phyloP scores from a whole-genome alignment of 2,329 filamentous ascomycete genomes.

The Tetracladium maxilliforme region DNA sequence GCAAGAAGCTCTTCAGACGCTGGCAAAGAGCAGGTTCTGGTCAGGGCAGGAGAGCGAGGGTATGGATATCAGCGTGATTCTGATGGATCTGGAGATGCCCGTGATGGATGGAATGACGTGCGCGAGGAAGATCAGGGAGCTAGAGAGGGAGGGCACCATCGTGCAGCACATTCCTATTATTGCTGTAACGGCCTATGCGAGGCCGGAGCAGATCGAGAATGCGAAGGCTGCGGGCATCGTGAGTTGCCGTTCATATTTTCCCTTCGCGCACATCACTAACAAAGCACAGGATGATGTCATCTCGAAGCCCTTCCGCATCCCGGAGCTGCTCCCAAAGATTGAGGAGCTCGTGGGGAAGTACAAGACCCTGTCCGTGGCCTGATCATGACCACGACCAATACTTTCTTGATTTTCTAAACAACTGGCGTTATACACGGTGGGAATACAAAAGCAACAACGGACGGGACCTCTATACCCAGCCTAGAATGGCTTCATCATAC shows the following conservation, averaged over 20 bases:
- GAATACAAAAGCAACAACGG: too few species aligned
- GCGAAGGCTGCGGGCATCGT: constrained; percentile 62
- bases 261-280: constrained; percentile 6
- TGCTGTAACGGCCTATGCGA: constrained; percentile 70
- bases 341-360: constrained; percentile 22
- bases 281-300: constrained; percentile 53
- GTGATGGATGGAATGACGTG: constrained; percentile 72
- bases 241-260: constrained; percentile 16
- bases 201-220: constrained; percentile 57
- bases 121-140: constrained; percentile 50
- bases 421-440: too few species aligned
- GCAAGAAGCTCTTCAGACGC: constrained; percentile 41
- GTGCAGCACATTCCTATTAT: constrained; percentile 60
- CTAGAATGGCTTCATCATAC: too few species aligned
- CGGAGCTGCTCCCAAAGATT: constrained; percentile 55
- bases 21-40: constrained; percentile 43
- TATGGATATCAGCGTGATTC: constrained; percentile 46
- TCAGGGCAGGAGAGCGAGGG: constrained; percentile 22
- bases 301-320: constrained; percentile 66
- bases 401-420: too few species aligned
- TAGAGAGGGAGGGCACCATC: constrained; percentile 44
- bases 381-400: too few species aligned
- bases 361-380: not conserved
- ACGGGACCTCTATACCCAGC: too few species aligned
- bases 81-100: constrained; percentile 78